Evolutionary conservation across 169 alveolate genomes (phyloP), one percentile per base, ranked within the genome.

Genomic region (Cardiosporidium cionae): DNA sequence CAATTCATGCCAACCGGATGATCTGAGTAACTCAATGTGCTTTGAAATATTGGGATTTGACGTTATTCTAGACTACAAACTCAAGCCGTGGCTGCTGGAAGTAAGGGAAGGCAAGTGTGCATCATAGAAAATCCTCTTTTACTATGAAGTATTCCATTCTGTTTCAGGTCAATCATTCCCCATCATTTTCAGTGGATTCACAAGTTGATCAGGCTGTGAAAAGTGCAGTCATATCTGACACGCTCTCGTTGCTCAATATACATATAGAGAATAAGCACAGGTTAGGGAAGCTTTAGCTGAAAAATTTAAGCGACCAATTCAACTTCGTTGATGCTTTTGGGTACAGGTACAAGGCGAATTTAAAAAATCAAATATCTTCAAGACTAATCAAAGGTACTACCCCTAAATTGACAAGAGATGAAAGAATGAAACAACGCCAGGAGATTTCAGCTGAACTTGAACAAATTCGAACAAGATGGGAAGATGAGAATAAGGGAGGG

Each of bases 21-120:
- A 90, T 37, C 70, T 79, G 33, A 80, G 88, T 3, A 88, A 86
- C 62, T 85, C 87, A 35, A 86, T 90, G 89, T 90, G 94, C 44
- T 92, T 92, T 80, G 95, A 92, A 81, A 33, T 92, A 3, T 78
- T 91, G 34, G 96, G 97, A 44, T 88, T 87, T 73, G 92, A 85
- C 72, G 82, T 90, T 32, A 72, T 84, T 70, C 53, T 90, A 27
- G 92, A 85, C 70, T 67, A 75, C 75, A 79, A 87, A 64, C 75
- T 88, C 28, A 76, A 81, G 52, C 95, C 95, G 16, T 88, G 88
- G 86, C 76, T 90, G 28, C 71, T 90, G 3, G 95, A 90, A 78
- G 84, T 78, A 7, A 27, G 82, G 34, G 23, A 52, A 44, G n/a
- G 58, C 16, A 44, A 44, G 58, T 44, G 58, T 44, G 58, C 58